These are phyloP conservation scores for Rhodamnia rubescens DNA, from an alignment of 345 rosid species.

Conservation along the genomic window DNA sequence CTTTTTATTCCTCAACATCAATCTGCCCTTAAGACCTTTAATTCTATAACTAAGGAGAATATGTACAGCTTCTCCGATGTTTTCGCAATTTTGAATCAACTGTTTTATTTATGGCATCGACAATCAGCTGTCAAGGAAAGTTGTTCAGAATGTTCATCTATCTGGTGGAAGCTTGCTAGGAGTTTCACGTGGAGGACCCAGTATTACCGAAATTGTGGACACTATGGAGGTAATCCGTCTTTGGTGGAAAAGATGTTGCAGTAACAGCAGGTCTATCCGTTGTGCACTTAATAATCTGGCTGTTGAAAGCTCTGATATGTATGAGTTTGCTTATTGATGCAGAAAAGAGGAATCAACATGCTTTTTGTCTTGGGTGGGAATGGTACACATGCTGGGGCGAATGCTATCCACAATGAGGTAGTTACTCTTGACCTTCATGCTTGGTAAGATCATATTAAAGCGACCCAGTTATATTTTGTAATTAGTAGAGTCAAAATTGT, in stretches of 20 bases:
- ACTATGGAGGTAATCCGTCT: constrained; percentile 53
- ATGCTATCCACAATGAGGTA: constrained; percentile 97
- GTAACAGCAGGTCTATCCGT: background rate
- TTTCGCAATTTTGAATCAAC: background rate
- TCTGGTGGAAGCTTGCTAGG: constrained; percentile 99
- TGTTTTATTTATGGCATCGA: constrained; percentile 2
- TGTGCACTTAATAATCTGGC: background rate
- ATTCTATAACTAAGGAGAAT: background rate
- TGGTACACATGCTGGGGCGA: constrained; percentile 98
- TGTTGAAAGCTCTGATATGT: background rate
- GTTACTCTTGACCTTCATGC: background rate
- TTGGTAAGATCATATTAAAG: background rate
- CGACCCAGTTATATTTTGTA: background rate
- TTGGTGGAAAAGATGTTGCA: background rate
- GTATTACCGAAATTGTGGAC: constrained; percentile 61
- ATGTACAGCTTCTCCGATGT: background rate
- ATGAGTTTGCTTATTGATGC: constrained; percentile 9
- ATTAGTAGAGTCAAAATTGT: background rate
- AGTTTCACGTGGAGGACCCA: constrained; percentile 88
- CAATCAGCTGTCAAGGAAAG: constrained; percentile 79
- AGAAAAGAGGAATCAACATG: constrained; percentile 99
- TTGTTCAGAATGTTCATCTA: constrained; percentile 92
- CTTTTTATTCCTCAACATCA: background rate
- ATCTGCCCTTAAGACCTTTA: background rate
- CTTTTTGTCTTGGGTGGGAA: constrained; percentile 95